Conservation (phyloP, 345 rosid genomes). For the Pistacia atlantica region DNA sequence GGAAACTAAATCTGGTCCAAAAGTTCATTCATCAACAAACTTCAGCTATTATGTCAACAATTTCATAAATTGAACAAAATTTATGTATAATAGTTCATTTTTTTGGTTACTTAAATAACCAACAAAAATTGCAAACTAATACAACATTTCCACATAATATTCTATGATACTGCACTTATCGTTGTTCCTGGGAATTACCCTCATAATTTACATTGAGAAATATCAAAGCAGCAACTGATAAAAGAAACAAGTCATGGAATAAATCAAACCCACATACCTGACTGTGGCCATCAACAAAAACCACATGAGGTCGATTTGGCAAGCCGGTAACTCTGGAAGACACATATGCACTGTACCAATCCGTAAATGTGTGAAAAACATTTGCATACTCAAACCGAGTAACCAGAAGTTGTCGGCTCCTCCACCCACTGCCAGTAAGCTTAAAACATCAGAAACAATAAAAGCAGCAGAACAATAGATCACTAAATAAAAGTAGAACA, state of each 20-base stretch:
- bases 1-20: not conserved
- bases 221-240: not conserved
- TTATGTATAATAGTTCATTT: no score
- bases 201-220: not conserved
- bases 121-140: not conserved
- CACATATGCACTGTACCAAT: conserved; percentile 92
- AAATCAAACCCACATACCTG: conserved; percentile 42
- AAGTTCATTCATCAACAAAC: not conserved
- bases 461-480: not conserved
- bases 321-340: conserved; percentile 85
- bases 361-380: conserved; percentile 86
- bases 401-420: conserved; percentile 72
- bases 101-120: not conserved
- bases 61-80: not conserved
- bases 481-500: conserved; percentile 6
- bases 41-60: not conserved
- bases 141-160: not conserved
- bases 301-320: conserved; percentile 80
- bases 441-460: conserved; percentile 24
- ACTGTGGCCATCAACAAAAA: conserved; percentile 89
- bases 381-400: conserved; percentile 91
- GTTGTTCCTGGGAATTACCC: not conserved
- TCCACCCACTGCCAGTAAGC: conserved; percentile 82
- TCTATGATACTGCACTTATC: not conserved
- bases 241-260: conserved; percentile 2